Conservation (phyloP, 2,329 filamentous ascomycete genomes). For the Beauveria sp. region DNA sequence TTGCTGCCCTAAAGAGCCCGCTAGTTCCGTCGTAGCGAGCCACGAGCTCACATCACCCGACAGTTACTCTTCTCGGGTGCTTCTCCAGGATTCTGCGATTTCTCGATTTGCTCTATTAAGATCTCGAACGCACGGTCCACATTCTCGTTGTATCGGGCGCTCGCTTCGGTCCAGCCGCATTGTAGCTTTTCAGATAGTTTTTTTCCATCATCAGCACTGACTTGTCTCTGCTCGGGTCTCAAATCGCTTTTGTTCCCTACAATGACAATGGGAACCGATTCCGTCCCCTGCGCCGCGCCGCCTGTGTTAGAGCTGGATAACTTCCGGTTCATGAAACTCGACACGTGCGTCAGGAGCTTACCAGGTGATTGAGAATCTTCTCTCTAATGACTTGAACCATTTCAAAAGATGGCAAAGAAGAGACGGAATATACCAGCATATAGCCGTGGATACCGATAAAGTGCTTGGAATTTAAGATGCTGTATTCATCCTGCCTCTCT, state of each 20-base stretch:
- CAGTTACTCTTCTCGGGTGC: constrained; percentile 77
- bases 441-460: constrained; percentile 99
- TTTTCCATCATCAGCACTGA: constrained; percentile 76
- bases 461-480: constrained; percentile 95
- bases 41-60: constrained; percentile 60
- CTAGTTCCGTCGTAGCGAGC: neutral
- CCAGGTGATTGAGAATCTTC: constrained; percentile 94
- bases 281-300: constrained; percentile 58
- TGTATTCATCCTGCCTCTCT: constrained; percentile 77
- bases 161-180: constrained; percentile 92
- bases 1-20: neutral
- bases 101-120: constrained; percentile 91
- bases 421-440: constrained; percentile 97
- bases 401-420: constrained; percentile 87
- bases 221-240: constrained; percentile 85
- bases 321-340: neutral
- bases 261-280: constrained; percentile 86
- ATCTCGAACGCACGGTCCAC: constrained; percentile 88
- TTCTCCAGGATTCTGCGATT: constrained; percentile 83
- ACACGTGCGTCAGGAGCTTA: constrained; percentile 36
- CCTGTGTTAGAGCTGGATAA: neutral
- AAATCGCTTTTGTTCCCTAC: constrained; percentile 97
- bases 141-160: constrained; percentile 89
- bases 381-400: constrained; percentile 95
- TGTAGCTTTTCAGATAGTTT: constrained; percentile 79